Evolutionary conservation across 352 stramenopile species (phyloP), one percentile per base, ranked within the genome.

Genomic region (Phytophthora multivora): DNA sequence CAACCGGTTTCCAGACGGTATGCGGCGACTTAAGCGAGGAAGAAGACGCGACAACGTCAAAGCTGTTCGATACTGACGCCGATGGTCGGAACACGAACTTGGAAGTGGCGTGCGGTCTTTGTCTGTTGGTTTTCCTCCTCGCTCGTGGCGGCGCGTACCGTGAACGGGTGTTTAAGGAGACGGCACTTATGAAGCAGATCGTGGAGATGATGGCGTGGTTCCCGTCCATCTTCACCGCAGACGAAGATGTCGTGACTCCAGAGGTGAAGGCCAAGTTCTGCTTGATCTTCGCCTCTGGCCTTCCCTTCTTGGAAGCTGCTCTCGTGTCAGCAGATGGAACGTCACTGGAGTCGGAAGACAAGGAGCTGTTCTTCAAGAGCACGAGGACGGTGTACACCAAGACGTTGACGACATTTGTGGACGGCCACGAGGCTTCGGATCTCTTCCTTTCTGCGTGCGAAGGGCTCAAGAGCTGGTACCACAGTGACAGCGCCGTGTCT

Each of bases 271-370:
- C 57, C 5, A 78, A 80, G 35, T 78, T 78, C 41, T 56, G 42
- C 31, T 59, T 66, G 16, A 63, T 89, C 5, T 65, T 89, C 31
- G 57, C 35, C 1, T 60, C 57, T 3, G 78, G 73, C 8, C 56
- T 90, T 6, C 69, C 72, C 19, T 88, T 93, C 51, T 50, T 91
- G 10, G 78, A 88, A 50, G 74, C 62, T 18, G 68, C 73, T 4
- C 39, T 83, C 7, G 57, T 86, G 25, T 78, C 68, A 4, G 58
- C 53, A 33, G 67, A 80, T 55, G 61, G 31, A 10, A 59, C 61
- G 0, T 31, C 35, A 10, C 31, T 69, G 9, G 50, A 53, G 15
- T 35, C 42, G 7, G 56, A 64, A 2, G 62, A 68, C 28, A 63
- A 61, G 9, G 26, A 66, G 0, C 15, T 48, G 15, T 47, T 81